phyloP scores from a whole-genome alignment of 768 basidiomycete species.

The Tricholoma matsutake region DNA sequence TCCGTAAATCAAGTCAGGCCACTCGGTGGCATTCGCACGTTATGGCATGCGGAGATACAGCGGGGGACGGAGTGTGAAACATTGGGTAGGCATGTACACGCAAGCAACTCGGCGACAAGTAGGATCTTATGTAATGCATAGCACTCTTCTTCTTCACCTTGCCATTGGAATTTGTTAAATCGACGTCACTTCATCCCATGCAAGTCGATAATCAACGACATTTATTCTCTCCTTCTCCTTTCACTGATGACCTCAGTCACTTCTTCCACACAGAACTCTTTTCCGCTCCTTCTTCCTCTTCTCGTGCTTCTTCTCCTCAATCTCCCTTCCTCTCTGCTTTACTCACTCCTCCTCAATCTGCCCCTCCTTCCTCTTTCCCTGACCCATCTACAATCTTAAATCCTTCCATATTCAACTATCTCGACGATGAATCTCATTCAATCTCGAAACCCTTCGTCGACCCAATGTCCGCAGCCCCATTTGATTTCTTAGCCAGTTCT shows the following conservation, averaged over 20 bases:
- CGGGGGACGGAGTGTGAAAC: not conserved
- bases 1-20: no score
- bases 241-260: conserved; percentile 38
- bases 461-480: conserved; percentile 24
- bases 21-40: no score
- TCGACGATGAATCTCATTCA: conserved; percentile 43
- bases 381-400: conserved; percentile 25
- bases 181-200: conserved; percentile 27
- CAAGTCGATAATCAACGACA: conserved; percentile 39
- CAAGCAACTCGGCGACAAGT: not conserved
- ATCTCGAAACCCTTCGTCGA: conserved; percentile 24
- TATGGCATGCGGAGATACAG: no score
- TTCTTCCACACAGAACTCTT: conserved; percentile 67
- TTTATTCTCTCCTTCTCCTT: conserved; percentile 19
- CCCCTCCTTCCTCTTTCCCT: conserved; percentile 33
- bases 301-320: conserved; percentile 42
- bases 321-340: conserved; percentile 38
- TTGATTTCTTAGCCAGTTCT: conserved; percentile 39
- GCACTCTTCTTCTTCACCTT: not conserved
- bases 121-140: not conserved
- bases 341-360: conserved; percentile 44
- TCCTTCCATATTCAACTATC: conserved; percentile 40
- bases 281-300: conserved; percentile 37
- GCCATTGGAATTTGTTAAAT: no score
- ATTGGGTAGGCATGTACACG: not conserved